phyloP scores from a whole-genome alignment of 768 basidiomycete species.

The Leccinum sublutescens region DNA sequence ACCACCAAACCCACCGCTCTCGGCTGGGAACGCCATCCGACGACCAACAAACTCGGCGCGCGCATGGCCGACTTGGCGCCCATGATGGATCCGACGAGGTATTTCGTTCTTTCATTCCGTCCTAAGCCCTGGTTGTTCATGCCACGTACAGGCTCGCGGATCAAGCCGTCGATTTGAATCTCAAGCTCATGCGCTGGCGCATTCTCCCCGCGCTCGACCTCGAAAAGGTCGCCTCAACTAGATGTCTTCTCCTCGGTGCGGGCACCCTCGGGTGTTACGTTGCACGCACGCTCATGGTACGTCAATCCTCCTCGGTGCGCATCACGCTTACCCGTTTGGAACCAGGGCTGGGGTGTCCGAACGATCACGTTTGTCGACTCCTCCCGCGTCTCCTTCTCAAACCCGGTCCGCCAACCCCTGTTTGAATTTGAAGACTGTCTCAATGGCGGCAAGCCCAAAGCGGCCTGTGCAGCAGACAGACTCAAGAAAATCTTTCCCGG shows the following conservation, averaged over 20 bases:
- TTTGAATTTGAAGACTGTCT: slow-evolving; percentile 95
- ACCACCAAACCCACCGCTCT: slow-evolving; percentile 58
- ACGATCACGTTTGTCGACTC: slow-evolving; percentile 94
- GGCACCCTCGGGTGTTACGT: slow-evolving; percentile 98
- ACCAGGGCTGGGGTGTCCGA: slow-evolving; percentile 92
- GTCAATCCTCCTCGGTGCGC: background rate
- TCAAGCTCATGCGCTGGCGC: slow-evolving; percentile 98
- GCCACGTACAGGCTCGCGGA: slow-evolving; percentile 66
- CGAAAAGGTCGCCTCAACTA: slow-evolving; percentile 78
- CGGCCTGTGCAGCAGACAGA: slow-evolving; percentile 81
- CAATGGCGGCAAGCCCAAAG: slow-evolving; percentile 91
- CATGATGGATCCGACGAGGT: slow-evolving; percentile 94
- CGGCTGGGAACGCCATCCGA: slow-evolving; percentile 92
- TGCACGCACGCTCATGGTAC: slow-evolving; percentile 81
- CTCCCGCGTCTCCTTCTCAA: slow-evolving; percentile 89
- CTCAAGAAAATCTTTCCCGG: slow-evolving; percentile 91
- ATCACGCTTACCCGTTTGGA: background rate
- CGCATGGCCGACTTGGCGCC: slow-evolving; percentile 88
- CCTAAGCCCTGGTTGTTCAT: background rate
- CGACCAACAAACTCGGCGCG: slow-evolving; percentile 80
- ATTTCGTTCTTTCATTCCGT: background rate
- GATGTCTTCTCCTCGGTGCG: slow-evolving; percentile 86
- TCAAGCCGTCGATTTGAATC: slow-evolving; percentile 96
- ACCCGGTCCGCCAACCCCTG: slow-evolving; percentile 95
- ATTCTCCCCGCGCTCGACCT: slow-evolving; percentile 88